Conservation (phyloP, 2,329 filamentous ascomycete genomes). For the Diaporthe helianthi region DNA sequence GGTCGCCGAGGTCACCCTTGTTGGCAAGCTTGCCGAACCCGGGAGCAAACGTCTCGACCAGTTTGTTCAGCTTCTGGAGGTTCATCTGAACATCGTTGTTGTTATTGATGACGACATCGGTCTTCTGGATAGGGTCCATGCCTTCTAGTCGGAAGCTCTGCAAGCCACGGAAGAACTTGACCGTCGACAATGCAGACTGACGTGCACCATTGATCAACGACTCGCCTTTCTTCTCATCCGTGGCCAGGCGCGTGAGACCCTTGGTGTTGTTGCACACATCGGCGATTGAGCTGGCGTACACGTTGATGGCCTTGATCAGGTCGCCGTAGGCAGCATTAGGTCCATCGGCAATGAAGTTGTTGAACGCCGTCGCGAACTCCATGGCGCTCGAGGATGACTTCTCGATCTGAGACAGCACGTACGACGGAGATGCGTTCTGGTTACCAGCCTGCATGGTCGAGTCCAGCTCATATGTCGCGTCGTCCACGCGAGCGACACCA, state of each 20-base stretch:
- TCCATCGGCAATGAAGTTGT: conserved; percentile 97
- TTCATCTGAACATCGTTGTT: conserved; percentile 97
- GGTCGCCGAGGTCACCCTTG: conserved; percentile 87
- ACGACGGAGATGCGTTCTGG: conserved; percentile 93
- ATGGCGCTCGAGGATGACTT: conserved; percentile 94
- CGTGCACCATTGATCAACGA: conserved; percentile 83
- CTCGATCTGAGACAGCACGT: conserved; percentile 95
- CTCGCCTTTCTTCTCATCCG: conserved; percentile 94
- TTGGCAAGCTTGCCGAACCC: conserved; percentile 81
- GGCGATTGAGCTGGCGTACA: conserved; percentile 87
- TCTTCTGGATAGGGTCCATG: conserved; percentile 89
- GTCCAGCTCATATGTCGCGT: conserved; percentile 95
- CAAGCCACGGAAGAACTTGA: conserved; percentile 93
- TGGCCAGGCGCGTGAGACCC: conserved; percentile 89
- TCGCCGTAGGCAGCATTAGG: conserved; percentile 89
- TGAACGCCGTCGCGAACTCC: conserved; percentile 97
- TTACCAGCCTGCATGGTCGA: conserved; percentile 99
- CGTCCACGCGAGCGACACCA: conserved; percentile 91
- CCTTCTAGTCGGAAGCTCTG: conserved; percentile 94
- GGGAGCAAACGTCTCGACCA: conserved; percentile 90
- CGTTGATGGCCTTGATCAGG: conserved; percentile 90
- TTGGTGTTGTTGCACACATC: conserved; percentile 98
- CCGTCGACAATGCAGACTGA: conserved; percentile 83
- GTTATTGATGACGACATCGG: conserved; percentile 95
- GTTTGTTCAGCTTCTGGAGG: conserved; percentile 89